Evolutionary conservation across 306 rosid species (phyloP).

Genomic region (Carpinus fangiana): DNA sequence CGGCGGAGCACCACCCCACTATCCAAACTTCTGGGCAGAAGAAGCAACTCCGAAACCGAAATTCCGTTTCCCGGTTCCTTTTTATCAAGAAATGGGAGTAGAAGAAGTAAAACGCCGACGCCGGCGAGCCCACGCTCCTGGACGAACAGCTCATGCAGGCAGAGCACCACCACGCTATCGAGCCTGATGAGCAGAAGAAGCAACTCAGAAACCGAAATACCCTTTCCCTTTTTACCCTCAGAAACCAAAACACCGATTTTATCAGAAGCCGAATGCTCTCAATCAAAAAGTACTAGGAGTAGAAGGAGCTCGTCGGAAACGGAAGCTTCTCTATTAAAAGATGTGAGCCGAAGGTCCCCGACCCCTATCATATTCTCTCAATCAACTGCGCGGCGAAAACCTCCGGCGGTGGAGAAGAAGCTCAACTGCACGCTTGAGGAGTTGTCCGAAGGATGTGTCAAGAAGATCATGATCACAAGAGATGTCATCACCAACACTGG

Average conservation of each 20-base stretch:
- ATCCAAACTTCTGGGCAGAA: constrained; percentile 30
- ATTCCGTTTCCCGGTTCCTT: constrained; percentile 15
- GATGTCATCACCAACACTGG: constrained; percentile 63
- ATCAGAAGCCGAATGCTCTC: not conserved
- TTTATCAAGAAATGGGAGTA: constrained; percentile 39
- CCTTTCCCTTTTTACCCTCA: constrained; percentile 16
- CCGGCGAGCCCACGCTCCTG: constrained; percentile 9
- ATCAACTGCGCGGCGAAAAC: constrained; percentile 58
- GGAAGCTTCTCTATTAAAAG: constrained; percentile 42
- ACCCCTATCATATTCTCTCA: constrained; percentile 86
- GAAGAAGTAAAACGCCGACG: not conserved
- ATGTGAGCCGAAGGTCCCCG: constrained; percentile 42
- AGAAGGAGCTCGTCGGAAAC: constrained; percentile 22
- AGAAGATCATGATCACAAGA: constrained; percentile 70
- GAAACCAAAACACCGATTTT: constrained; percentile 25
- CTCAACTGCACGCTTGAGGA: constrained; percentile 73
- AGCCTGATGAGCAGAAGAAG: constrained; percentile 32
- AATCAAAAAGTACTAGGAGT: constrained; percentile 4
- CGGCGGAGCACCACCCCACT: not conserved
- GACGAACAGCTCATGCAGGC: not conserved
- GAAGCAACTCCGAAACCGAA: constrained; percentile 24
- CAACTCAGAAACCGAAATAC: constrained; percentile 38
- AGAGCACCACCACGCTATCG: constrained; percentile 14
- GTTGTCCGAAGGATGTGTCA: constrained; percentile 65
- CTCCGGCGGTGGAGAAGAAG: constrained; percentile 61